phyloP scores from a whole-genome alignment of 2,329 filamentous ascomycete genomes.

The Graphilbum ipis-grandicollis region DNA sequence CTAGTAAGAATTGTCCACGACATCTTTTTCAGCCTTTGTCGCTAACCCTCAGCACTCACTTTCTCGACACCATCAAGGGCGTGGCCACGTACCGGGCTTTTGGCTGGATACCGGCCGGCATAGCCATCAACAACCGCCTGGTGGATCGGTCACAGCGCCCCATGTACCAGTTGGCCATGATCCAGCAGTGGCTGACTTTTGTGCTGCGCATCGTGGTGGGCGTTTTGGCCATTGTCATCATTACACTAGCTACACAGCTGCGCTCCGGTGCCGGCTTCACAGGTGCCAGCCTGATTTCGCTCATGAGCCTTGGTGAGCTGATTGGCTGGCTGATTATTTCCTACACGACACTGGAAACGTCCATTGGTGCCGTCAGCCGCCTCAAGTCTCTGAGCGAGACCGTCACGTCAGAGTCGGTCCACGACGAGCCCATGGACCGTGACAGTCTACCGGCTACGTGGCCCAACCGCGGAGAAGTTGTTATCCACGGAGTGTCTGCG shows the following conservation, averaged over 20 bases:
- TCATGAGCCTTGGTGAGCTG: slow-evolving; percentile 18
- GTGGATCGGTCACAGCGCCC: slow-evolving; percentile 38
- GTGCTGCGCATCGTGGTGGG: slow-evolving; percentile 31
- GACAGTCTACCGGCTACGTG: slow-evolving; percentile 8
- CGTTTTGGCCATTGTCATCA: slow-evolving; percentile 26
- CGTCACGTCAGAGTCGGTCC: slow-evolving; percentile 10
- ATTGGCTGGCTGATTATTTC: slow-evolving; percentile 14
- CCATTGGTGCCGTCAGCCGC: slow-evolving; percentile 19
- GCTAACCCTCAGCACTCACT: slow-evolving; percentile 19
- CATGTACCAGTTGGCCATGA: slow-evolving; percentile 36
- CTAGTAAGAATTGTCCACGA: no score
- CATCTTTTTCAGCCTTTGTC: no score
- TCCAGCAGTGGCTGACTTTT: slow-evolving; percentile 40
- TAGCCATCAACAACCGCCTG: slow-evolving; percentile 25
- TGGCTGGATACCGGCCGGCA: slow-evolving; percentile 28
- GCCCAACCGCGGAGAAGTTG: slow-evolving; percentile 12
- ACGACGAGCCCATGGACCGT: slow-evolving; percentile 12
- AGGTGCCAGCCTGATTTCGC: slow-evolving; percentile 20
- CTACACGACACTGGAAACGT: slow-evolving; percentile 18
- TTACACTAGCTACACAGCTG: slow-evolving; percentile 28
- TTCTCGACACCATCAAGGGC: slow-evolving; percentile 37
- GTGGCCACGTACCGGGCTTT: slow-evolving; percentile 39
- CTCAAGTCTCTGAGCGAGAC: slow-evolving; percentile 14
- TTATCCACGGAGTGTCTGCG: slow-evolving; percentile 12
- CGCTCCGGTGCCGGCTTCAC: slow-evolving; percentile 19